These are phyloP conservation scores for Phylloporus sp. DNA, from an alignment of 768 basidiomycete species.

Conservation along the genomic window DNA sequence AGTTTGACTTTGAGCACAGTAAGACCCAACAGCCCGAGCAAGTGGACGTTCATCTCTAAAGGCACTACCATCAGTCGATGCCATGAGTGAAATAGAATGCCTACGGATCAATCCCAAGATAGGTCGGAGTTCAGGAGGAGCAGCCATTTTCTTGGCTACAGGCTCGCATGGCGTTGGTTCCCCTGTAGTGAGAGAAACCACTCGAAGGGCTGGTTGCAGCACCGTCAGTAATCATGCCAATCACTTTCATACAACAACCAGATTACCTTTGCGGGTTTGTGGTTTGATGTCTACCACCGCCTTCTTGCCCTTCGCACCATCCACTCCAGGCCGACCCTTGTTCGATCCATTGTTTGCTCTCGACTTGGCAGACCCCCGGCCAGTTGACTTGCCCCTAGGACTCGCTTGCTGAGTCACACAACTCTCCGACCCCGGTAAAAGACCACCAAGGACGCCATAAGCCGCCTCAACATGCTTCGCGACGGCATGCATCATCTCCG, in stretches of 20 bases:
- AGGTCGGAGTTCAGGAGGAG: slow-evolving; percentile 25
- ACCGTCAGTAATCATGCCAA: background rate
- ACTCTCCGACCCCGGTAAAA: slow-evolving; percentile 27
- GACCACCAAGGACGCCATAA: slow-evolving; percentile 42
- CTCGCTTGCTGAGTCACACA: slow-evolving; percentile 11
- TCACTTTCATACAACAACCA: background rate
- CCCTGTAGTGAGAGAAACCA: slow-evolving; percentile 18
- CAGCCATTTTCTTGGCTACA: background rate
- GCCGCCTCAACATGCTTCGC: slow-evolving; percentile 53
- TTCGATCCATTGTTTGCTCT: slow-evolving; percentile 14
- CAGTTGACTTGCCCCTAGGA: slow-evolving; percentile 19
- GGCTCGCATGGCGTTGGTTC: slow-evolving; percentile 1
- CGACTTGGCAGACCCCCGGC: slow-evolving; percentile 7
- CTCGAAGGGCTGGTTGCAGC: slow-evolving; percentile 3
- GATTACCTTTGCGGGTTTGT: slow-evolving; percentile 39
- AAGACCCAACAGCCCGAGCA: slow-evolving; percentile 70
- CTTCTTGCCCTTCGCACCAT: slow-evolving; percentile 5
- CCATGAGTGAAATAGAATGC: slow-evolving; percentile 22
- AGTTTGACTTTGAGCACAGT: slow-evolving; percentile 62
- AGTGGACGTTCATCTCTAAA: slow-evolving; percentile 51
- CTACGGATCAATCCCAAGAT: slow-evolving; percentile 53
- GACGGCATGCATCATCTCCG: slow-evolving; percentile 42
- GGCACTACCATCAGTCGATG: background rate
- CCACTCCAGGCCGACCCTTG: slow-evolving; percentile 36
- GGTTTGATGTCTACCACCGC: slow-evolving; percentile 36